Percentiles rank a stretch among this genome's conserved stretches.
phyloP scores from a whole-genome alignment of 129 eudicot species.

The Saussurea involucrata region DNA sequence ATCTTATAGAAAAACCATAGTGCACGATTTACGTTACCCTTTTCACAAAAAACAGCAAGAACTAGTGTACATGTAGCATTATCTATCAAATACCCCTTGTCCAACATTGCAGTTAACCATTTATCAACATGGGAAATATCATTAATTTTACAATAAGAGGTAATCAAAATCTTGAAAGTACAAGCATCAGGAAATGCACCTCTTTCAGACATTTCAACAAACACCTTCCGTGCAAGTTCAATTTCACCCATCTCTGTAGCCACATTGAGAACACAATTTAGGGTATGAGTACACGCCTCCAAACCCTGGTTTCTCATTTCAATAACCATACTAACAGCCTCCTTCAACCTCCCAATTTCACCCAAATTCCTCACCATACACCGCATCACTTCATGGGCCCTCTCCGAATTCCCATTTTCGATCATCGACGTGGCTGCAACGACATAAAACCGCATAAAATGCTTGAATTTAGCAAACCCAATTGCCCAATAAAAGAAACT shows the following conservation, averaged over 20 bases:
- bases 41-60: constrained; percentile 54
- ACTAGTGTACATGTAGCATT: constrained; percentile 70
- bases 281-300: constrained; percentile 40
- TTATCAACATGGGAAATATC: constrained; percentile 55
- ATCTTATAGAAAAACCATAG: constrained; percentile 63
- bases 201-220: constrained; percentile 81
- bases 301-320: constrained; percentile 83
- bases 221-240: constrained; percentile 76
- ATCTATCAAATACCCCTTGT: constrained; percentile 59
- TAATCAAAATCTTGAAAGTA: constrained; percentile 62
- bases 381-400: constrained; percentile 72
- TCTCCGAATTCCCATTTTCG: constrained; percentile 59
- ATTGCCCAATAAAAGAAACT: constrained; percentile 87
- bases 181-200: constrained; percentile 60
- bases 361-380: constrained; percentile 66
- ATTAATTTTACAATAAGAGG: constrained; percentile 52
- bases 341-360: constrained; percentile 79
- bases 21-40: constrained; percentile 54
- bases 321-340: constrained; percentile 69
- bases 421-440: constrained; percentile 61
- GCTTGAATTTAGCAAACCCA: constrained; percentile 44
- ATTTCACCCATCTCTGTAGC: constrained; percentile 46
- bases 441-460: constrained; percentile 74
- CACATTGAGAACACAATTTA: constrained; percentile 49
- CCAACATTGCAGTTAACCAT: constrained; percentile 66